Base-by-base conservation (phyloP, 2,329 filamentous ascomycete species). In the Conoideocrella luteorostrata region DNA sequence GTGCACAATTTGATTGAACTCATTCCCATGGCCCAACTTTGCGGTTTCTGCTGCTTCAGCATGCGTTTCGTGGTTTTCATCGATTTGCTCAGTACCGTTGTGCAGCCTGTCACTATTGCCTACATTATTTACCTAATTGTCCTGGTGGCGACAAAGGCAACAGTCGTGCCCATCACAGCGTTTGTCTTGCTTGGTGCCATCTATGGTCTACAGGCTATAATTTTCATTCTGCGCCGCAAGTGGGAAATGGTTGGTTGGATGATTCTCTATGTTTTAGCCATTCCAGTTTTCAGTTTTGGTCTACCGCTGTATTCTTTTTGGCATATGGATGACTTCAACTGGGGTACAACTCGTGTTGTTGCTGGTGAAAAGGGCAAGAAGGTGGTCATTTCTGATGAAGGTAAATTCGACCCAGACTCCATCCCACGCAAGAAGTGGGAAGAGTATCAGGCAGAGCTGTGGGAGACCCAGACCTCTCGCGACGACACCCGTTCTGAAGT, bases 221-320 rank as follows among this genome's bases (percentile, higher is more conserved):
- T 98, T 64, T 98, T 98, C 72, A 95, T 97, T 57, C 60, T 96
- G 45, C 86, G 88, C 46, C 86, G 91, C 58, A 96, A 96, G 71
- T 98, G 93, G 93, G 91, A 98, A 64, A 97, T 97, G 91, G 85
- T 98, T 54, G 93, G 91, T 28, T 98, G 93, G 93, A 96, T 98
- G 89, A 74, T 98, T 54, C 81, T 98, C 50, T 98, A 98, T 66
- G 78, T 98, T 47, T 50, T 93, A 23, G 91, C 93, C 43, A 86
- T 95, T 49, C 91, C 91, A 1, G 79, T 98, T 51, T 98, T 95
- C 75, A 84, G 87, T 34, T 88, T 95, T 50, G 89, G 78, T 46
- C 76, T 98, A 35, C 93, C 93, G 1, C 70, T 98, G 22, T 97
- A 97, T 65, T 77, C 91, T 39, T 98, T 98, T 78, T 98, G 93